phyloP scores from a whole-genome alignment of 2,329 filamentous ascomycete genomes.

The Tolypocladium endophyticum region DNA sequence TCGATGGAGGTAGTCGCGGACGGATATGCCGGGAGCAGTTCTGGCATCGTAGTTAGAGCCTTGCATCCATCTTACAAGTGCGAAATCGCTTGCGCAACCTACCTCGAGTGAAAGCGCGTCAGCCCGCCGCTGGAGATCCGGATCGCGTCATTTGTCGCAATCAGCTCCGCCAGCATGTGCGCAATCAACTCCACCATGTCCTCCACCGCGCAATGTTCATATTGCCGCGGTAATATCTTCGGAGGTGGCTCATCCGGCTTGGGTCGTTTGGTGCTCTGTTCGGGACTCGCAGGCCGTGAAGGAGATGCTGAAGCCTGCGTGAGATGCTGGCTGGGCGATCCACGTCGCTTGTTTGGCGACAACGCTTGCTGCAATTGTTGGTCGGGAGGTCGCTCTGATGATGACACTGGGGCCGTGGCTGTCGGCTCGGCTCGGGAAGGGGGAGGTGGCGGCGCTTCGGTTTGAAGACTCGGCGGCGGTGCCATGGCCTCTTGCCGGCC shows the following conservation, averaged over 20 bases:
- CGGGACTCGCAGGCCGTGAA: background rate
- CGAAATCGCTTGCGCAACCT: constrained; percentile 12
- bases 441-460: background rate
- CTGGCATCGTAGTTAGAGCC: constrained; percentile 1
- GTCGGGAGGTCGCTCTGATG: background rate
- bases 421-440: background rate
- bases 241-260: constrained; percentile 38
- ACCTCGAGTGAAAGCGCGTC: constrained; percentile 92
- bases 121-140: constrained; percentile 63
- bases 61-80: background rate
- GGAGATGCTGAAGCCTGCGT: background rate
- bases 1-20: constrained; percentile 85
- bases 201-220: constrained; percentile 72
- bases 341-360: constrained; percentile 23
- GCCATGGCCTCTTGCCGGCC: background rate
- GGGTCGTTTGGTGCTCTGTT: constrained; percentile 34
- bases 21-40: constrained; percentile 78
- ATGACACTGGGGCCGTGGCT: background rate
- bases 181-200: constrained; percentile 86
- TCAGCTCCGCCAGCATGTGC: constrained; percentile 91
- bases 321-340: constrained; percentile 9
- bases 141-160: constrained; percentile 87
- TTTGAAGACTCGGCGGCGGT: background rate
- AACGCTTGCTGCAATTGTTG: constrained; percentile 1
- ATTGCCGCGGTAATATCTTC: constrained; percentile 58